phyloP scores from a whole-genome alignment of 306 rosid genomes.

The Vigna hirtella region DNA sequence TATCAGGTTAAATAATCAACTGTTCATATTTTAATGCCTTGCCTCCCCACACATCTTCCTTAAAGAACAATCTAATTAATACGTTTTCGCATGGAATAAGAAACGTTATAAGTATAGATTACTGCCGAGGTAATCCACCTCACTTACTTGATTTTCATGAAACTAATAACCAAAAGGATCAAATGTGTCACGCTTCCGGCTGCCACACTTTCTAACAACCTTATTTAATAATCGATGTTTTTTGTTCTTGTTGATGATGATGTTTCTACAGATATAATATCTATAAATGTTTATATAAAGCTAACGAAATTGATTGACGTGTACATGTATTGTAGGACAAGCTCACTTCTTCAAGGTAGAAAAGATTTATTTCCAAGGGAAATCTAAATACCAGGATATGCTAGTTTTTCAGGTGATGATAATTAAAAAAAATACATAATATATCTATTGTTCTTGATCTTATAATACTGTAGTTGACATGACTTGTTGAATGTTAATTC shows the following conservation, averaged over 20 bases:
- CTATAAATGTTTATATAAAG: background rate
- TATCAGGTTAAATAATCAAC: constrained; percentile 3
- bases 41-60: constrained; percentile 27
- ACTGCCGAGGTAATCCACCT: constrained; percentile 11
- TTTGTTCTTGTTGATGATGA: background rate
- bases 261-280: background rate
- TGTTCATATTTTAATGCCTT: constrained; percentile 20
- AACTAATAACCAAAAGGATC: background rate
- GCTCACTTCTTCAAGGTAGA: constrained; percentile 75
- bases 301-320: constrained; percentile 25
- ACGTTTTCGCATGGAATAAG: constrained; percentile 28
- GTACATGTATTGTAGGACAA: constrained; percentile 53
- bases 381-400: constrained; percentile 64
- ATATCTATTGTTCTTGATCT: background rate
- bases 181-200: constrained; percentile 19
- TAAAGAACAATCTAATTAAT: constrained; percentile 30
- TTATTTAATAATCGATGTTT: background rate
- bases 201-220: background rate
- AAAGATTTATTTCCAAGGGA: constrained; percentile 64
- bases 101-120: background rate
- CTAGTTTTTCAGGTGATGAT: constrained; percentile 66
- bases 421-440: background rate
- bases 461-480: too few species aligned
- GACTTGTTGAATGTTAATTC: background rate
- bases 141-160: background rate